Base-by-base conservation (phyloP, 179 eudicot species). In the Drosera spatulata region DNA sequence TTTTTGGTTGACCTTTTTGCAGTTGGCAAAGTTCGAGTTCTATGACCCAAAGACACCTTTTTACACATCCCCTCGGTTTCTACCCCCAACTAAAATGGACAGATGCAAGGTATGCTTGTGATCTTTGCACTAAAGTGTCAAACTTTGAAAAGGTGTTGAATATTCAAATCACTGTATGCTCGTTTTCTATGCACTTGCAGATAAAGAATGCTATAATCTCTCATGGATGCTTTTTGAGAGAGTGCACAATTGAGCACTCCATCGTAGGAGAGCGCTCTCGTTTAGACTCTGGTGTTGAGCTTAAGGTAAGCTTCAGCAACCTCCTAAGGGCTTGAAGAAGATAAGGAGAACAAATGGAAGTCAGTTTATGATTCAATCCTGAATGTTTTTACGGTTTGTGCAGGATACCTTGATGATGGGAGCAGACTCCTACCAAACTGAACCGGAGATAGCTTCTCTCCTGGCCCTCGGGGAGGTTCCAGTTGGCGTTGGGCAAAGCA, bases 171-270 rank as follows among this genome's bases (percentile, higher is more conserved):
- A 41, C 33, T 22, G 33, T 22, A 22, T 22, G 33, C 33, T 22
- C 33, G 33, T n/a, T 42, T 15, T 62, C 41, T 40, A 40, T 8
- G 54, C 37, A 40, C 58, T 66, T 77, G 62, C 86, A 91, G 98
- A 85, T 91, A 41, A 88, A 85, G 77, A 88, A 91, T 74, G 87
- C 95, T 10, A 88, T 91, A 54, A 77, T 91, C 65, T 88, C 98
- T 14, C 96, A 91, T 53, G 98, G 98, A 61, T 91, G 98, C 64
- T 91, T 91, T 80, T 72, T 91, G 62, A 53, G 91, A 74, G 96
- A 91, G 72, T 82, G 98, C 69, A 66, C 54, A 6, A 71, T 91
- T 50, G 82, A 79, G 62, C 91, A 85, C 71, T 82, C 98, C 10
- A 85, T 91, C 9, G 88, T 91, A 22, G 98, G 33, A 22, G 33